Evolutionary conservation across 192 early-diverging fungal species (phyloP).

Genomic region (Podila verticillata): DNA sequence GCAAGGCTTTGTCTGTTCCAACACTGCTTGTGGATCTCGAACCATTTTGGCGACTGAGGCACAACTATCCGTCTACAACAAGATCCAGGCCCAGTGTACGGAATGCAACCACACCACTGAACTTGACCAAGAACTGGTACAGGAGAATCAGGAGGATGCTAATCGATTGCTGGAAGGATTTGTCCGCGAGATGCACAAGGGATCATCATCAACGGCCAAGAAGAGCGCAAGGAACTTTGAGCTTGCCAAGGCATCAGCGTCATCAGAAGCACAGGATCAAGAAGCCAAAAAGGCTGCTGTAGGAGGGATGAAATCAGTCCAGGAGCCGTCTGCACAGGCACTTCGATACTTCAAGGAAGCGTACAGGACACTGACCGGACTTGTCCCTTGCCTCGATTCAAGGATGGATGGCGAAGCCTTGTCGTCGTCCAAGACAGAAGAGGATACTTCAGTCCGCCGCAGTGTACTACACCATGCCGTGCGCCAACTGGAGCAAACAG

Average conservation of each 20-base stretch:
- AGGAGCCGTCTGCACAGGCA: slow-evolving; percentile 25
- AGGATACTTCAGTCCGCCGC: slow-evolving; percentile 1
- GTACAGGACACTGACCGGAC: slow-evolving; percentile 23
- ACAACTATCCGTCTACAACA: slow-evolving; percentile 37
- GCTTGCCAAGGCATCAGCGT: slow-evolving; percentile 8
- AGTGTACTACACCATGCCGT: slow-evolving; percentile 21
- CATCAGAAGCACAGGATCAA: not conserved
- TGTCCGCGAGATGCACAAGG: slow-evolving; percentile 37
- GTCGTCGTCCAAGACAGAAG: no score
- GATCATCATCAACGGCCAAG: not conserved
- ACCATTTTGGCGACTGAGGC: slow-evolving; percentile 18
- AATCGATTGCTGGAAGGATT: slow-evolving; percentile 15
- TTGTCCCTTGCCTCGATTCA: not conserved
- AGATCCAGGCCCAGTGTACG: slow-evolving; percentile 20
- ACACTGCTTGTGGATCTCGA: not conserved
- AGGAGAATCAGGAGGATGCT: slow-evolving; percentile 26
- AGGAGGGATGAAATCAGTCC: slow-evolving; percentile 31
- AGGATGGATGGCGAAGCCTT: not conserved
- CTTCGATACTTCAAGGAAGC: slow-evolving; percentile 18
- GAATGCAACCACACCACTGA: slow-evolving; percentile 7
- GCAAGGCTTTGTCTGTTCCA: slow-evolving; percentile 32
- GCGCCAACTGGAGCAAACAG: slow-evolving; percentile 26
- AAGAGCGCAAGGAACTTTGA: slow-evolving; percentile 35
- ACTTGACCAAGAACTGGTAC: slow-evolving; percentile 34
- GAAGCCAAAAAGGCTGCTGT: slow-evolving; percentile 1